Conservation (phyloP, 1,284 basidiomycete species). For the Acaromyces ingoldii region DNA sequence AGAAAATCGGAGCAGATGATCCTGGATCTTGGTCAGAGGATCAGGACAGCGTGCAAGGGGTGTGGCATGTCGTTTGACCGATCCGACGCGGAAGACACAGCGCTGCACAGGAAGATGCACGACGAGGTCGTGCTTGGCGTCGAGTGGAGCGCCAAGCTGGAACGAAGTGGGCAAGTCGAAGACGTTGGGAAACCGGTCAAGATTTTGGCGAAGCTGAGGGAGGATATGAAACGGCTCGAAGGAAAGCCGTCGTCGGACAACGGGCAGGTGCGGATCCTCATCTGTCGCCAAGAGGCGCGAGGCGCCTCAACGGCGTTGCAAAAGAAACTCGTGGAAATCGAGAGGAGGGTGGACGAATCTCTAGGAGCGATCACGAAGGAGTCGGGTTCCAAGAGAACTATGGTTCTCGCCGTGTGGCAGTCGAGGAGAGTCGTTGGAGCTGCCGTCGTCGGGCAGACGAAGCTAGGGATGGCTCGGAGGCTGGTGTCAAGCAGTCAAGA, state of each 20-base stretch:
- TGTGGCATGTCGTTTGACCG: slow-evolving; percentile 44
- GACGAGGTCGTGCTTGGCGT: slow-evolving; percentile 28
- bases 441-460: slow-evolving; percentile 22
- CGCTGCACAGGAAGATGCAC: slow-evolving; percentile 34
- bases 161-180: too few species aligned
- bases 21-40: slow-evolving; percentile 37
- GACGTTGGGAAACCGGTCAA: too few species aligned
- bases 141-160: too few species aligned
- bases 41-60: slow-evolving; percentile 26
- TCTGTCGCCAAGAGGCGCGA: too few species aligned
- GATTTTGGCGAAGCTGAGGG: too few species aligned
- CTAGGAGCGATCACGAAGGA: slow-evolving; percentile 24
- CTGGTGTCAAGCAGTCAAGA: slow-evolving; percentile 15
- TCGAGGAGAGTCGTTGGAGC: slow-evolving; percentile 28
- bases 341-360: slow-evolving; percentile 30
- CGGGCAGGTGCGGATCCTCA: slow-evolving; percentile 52
- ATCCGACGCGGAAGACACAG: slow-evolving; percentile 27
- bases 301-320: too few species aligned
- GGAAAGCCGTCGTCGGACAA: slow-evolving; percentile 76
- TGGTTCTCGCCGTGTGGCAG: slow-evolving; percentile 17
- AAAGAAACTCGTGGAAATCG: slow-evolving; percentile 19
- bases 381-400: slow-evolving; percentile 25
- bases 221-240: slow-evolving; percentile 72
- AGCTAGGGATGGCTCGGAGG: slow-evolving; percentile 21
- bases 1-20: slow-evolving; percentile 36